Base-by-base conservation (phyloP, 2,329 filamentous ascomycete genomes). In the Parastagonospora nodorum region DNA sequence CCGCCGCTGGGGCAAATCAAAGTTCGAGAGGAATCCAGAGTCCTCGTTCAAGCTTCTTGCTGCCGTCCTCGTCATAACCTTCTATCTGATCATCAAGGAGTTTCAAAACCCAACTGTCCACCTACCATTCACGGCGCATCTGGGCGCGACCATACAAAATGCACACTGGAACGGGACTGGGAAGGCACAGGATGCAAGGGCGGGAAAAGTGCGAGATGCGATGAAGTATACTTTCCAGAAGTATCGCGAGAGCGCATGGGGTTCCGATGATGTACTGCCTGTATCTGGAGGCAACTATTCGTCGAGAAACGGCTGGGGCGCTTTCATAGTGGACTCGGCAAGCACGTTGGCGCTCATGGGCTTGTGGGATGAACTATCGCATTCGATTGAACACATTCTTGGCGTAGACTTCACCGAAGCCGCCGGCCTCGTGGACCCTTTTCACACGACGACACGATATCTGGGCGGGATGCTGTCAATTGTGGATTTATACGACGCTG, bases 381-480 rank as follows among this genome's bases (percentile, higher is more conserved):
- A 68, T 33, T 69, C 64, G 8, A 51, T 77, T n/a, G 66, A 75
- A 41, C 69, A 73, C 38, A 75, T 77, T 19, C 53, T 74, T 43
- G 53, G 60, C 5, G 68, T 76, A 46, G 67, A 76, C 55, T 77
- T 77, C 43, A 61, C 57, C 19, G 59, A 51, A 9, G 53, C 72
- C 4, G 54, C 68, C 6, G 69, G 63, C 36, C 63, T 74, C 32
- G 74, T 77, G 5, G 74, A 77, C 52, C 73, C 74, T 0, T 75
- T 75, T 38, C 74, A 77, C 55, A 76, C 75, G 4, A 76, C 74
- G 1, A 76, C 72, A 31, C 62, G 74, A 32, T 77, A 77, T 46
- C 48, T 77, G 15, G 75, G 75, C 5, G 74, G 66, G 3, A 51
- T 77, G 36, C 57, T 76, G 11, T 75, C 73, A 8, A 53, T 77